Conservation (phyloP, 148 eudicot species). For the Spergularia bocconei region DNA sequence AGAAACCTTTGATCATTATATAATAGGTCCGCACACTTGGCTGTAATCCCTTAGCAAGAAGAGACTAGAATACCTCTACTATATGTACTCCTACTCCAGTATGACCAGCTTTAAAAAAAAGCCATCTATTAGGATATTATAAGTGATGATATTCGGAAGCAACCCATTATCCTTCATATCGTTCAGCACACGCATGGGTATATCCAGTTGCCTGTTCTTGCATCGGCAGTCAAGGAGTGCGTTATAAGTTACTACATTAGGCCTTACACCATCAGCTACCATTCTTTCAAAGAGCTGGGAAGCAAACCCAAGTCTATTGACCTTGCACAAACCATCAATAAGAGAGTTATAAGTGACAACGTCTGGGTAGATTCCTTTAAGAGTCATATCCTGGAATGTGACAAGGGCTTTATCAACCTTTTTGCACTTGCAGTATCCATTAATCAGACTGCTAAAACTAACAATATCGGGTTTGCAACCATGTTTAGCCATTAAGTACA, state of each 20-base stretch:
- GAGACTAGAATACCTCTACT: too few relatives aligned
- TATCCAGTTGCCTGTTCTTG: not conserved
- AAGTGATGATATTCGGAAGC: not conserved
- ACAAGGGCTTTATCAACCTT: constrained; percentile 13
- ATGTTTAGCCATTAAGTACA: too few relatives aligned
- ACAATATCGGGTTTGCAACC: too few relatives aligned
- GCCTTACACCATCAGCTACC: constrained; percentile 9
- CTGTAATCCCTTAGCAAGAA: too few relatives aligned
- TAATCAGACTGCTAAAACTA: too few relatives aligned
- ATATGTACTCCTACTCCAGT: too few relatives aligned
- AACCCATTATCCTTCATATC: not conserved
- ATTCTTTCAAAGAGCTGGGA: not conserved
- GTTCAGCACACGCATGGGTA: not conserved
- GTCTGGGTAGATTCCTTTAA: not conserved
- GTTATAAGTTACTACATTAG: constrained; percentile 10
- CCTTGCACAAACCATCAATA: constrained; percentile 18
- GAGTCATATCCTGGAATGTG: constrained; percentile 4
- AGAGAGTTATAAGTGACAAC: constrained; percentile 14
- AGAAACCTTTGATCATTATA: too few relatives aligned
- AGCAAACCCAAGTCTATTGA: not conserved
- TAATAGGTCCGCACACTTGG: too few relatives aligned
- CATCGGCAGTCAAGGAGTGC: not conserved
- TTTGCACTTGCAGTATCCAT: constrained; percentile 21
- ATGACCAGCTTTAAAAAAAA: too few relatives aligned
- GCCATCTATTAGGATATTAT: not conserved